A percentile compares a stretch with the other conserved stretches of the same genome.
Conservation (phyloP, 2,329 filamentous ascomycete genomes). For the Capronia epimyces region DNA sequence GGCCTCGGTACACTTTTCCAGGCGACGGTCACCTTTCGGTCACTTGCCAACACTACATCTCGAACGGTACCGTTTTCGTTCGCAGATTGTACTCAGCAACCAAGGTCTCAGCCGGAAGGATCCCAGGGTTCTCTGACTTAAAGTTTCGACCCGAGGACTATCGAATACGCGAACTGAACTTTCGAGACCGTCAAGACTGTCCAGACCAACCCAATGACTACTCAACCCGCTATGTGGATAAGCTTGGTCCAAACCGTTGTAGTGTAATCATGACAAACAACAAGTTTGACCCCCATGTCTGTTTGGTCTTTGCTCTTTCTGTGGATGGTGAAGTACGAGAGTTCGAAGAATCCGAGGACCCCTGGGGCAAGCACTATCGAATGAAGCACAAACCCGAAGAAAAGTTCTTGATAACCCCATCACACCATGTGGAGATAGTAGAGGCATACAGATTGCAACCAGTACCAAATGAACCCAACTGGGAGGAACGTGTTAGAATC, state of each 20-base stretch:
- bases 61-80: not conserved
- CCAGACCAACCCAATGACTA: not conserved
- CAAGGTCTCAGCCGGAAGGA: not conserved
- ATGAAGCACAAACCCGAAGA: not conserved
- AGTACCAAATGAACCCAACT: not conserved
- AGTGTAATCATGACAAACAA: not conserved
- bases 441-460: not conserved
- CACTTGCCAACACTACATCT: not conserved
- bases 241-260: not conserved
- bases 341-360: not conserved
- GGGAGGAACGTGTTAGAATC: not conserved
- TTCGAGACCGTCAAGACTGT: not conserved
- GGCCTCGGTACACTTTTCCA: not conserved
- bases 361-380: not conserved
- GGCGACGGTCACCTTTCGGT: not conserved
- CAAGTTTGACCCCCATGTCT: not conserved
- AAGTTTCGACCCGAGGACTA: not conserved
- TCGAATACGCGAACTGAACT: not conserved
- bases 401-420: not conserved
- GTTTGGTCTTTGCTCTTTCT: not conserved
- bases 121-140: not conserved
- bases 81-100: not conserved
- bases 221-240: not conserved
- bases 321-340: not conserved
- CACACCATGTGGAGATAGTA: not conserved